Conservation (phyloP, 108 stramenopile genomes). For the Cyclotella kingstonii region DNA sequence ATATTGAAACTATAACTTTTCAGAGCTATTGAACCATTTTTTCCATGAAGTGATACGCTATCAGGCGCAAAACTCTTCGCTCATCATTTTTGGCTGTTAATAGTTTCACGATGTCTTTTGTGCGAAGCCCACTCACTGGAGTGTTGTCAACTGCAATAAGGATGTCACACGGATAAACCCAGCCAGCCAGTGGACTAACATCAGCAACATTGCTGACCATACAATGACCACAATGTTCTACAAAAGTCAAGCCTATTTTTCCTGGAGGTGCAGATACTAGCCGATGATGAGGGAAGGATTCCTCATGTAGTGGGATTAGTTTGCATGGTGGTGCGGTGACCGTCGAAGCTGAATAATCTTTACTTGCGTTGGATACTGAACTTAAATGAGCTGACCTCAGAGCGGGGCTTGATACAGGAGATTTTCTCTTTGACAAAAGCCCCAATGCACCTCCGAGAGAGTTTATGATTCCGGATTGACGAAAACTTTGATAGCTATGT, state of each 20-base stretch:
- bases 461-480: conserved; percentile 52
- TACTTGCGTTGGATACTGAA: background rate
- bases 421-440: conserved; percentile 64
- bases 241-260: conserved; percentile 82
- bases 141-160: conserved; percentile 82
- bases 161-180: conserved; percentile 80
- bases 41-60: conserved; percentile 74
- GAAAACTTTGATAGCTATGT: conserved; percentile 11
- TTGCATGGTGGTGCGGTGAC: conserved; percentile 15
- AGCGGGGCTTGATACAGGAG: conserved; percentile 8
- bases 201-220: conserved; percentile 78
- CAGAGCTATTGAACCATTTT: conserved; percentile 58
- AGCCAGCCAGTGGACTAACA: conserved; percentile 72
- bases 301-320: conserved; percentile 6
- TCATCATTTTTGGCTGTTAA: conserved; percentile 60
- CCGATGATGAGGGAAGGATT: conserved; percentile 69
- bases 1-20: no score
- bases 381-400: background rate
- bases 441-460: conserved; percentile 79
- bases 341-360: background rate
- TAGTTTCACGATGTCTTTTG: conserved; percentile 77
- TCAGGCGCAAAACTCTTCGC: conserved; percentile 74
- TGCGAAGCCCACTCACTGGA: conserved; percentile 79
- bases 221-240: conserved; percentile 81
- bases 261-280: conserved; percentile 84